Conservation (phyloP, 2,329 filamentous ascomycete species). For the Pseudocercospora vitis region DNA sequence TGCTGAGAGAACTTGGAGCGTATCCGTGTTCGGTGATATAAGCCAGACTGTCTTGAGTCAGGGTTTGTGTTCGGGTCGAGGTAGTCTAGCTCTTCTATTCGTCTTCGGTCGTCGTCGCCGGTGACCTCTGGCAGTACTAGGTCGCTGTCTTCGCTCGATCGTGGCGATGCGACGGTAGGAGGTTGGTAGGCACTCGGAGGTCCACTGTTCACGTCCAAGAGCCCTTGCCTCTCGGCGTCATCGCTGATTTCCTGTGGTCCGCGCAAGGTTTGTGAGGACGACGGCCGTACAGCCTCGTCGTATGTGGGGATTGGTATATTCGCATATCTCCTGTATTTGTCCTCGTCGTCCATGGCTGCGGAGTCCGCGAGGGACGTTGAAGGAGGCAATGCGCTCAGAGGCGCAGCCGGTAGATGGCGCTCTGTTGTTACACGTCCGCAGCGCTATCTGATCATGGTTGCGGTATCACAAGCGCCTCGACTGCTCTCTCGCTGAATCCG, state of each 20-base stretch:
- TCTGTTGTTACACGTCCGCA: too few species aligned
- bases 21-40: conserved; percentile 43
- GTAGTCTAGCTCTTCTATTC: conserved; percentile 87
- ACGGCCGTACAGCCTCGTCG: conserved; percentile 69
- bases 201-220: conserved; percentile 56
- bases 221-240: conserved; percentile 74
- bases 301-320: conserved; percentile 73
- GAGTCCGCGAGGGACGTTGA: not conserved
- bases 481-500: not conserved
- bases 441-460: not conserved
- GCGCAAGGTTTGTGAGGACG: conserved; percentile 49
- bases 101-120: conserved; percentile 62
- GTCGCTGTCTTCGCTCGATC: conserved; percentile 57
- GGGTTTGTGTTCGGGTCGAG: conserved; percentile 55
- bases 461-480: not conserved
- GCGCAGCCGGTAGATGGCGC: not conserved
- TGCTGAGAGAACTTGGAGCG: conserved; percentile 57
- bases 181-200: conserved; percentile 61
- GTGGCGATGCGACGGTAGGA: conserved; percentile 80
- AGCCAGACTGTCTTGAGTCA: conserved; percentile 31
- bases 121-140: conserved; percentile 54
- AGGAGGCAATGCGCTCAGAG: not conserved
- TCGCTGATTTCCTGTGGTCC: conserved; percentile 63
- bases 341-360: conserved; percentile 22
- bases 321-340: conserved; percentile 28